Conservation (phyloP, 768 basidiomycete species). For the Leccinum variicolor region DNA sequence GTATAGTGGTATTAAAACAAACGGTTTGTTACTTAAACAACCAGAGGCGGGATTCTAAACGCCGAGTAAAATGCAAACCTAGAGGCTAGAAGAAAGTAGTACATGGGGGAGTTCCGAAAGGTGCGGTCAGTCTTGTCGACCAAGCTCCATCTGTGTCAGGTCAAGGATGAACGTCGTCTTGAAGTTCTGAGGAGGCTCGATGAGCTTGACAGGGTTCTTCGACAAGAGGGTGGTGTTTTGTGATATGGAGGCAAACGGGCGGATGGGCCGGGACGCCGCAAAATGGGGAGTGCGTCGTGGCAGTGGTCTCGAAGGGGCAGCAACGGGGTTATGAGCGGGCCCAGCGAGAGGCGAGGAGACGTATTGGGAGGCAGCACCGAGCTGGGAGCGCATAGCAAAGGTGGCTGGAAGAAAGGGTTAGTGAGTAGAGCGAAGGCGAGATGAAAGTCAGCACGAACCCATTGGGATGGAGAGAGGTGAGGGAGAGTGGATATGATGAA, state of each 20-base stretch:
- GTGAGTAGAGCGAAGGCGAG: background rate
- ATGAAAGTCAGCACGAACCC: slow-evolving; percentile 32
- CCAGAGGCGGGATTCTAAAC: slow-evolving; percentile 12
- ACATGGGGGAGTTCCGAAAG: background rate
- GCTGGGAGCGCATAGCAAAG: slow-evolving; percentile 31
- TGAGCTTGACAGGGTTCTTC: slow-evolving; percentile 65
- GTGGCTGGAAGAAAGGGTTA: slow-evolving; percentile 29
- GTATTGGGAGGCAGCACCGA: slow-evolving; percentile 34
- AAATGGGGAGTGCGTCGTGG: slow-evolving; percentile 54
- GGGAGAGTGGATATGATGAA: background rate
- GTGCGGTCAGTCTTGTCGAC: slow-evolving; percentile 52
- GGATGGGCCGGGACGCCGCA: slow-evolving; percentile 68
- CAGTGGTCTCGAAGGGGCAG: slow-evolving; percentile 30
- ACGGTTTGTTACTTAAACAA: slow-evolving; percentile 18
- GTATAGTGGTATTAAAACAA: slow-evolving; percentile 15
- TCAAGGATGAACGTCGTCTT: slow-evolving; percentile 70
- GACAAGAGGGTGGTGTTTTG: slow-evolving; percentile 19
- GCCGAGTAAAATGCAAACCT: slow-evolving; percentile 7
- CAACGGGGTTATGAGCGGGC: slow-evolving; percentile 30
- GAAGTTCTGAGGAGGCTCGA: slow-evolving; percentile 74
- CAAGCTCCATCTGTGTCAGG: slow-evolving; percentile 80
- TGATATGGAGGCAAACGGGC: slow-evolving; percentile 70
- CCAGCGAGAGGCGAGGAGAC: slow-evolving; percentile 65
- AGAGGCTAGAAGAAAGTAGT: background rate
- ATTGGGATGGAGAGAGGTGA: slow-evolving; percentile 24